Percentiles rank a stretch among this genome's conserved stretches.
Conservation (phyloP, 768 basidiomycete species). For the Dendrothele bispora region DNA sequence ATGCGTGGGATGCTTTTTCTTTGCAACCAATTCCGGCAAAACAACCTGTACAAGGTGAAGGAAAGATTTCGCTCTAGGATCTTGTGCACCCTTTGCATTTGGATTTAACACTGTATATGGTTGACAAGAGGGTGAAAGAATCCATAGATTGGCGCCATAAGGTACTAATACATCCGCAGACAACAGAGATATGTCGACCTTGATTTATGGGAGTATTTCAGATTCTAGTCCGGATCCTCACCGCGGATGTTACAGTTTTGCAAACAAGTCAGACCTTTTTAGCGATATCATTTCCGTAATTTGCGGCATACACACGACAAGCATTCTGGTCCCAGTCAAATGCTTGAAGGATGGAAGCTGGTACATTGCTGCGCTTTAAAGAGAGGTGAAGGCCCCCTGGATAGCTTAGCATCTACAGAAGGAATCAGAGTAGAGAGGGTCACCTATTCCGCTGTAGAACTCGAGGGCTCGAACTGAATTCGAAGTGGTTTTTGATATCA, state of each 20-base stretch:
- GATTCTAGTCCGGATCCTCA: slow-evolving; percentile 6
- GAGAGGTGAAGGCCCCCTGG: slow-evolving; percentile 76
- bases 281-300: slow-evolving; percentile 49
- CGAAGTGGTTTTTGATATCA: not conserved
- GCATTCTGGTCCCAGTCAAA: slow-evolving; percentile 84
- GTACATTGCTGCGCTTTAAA: slow-evolving; percentile 48
- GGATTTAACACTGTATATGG: slow-evolving; percentile 83
- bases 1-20: slow-evolving; percentile 49
- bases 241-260: no score
- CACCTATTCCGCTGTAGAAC: slow-evolving; percentile 84
- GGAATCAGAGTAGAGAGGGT: not conserved
- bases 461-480: slow-evolving; percentile 43
- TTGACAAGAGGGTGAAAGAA: slow-evolving; percentile 81
- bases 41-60: slow-evolving; percentile 65
- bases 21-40: slow-evolving; percentile 54
- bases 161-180: slow-evolving; percentile 44
- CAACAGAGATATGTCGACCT: slow-evolving; percentile 65
- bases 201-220: slow-evolving; percentile 10
- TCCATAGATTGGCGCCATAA: slow-evolving; percentile 64
- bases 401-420: not conserved
- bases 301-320: slow-evolving; percentile 66
- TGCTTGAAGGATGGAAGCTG: slow-evolving; percentile 56
- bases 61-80: slow-evolving; percentile 78
- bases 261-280: slow-evolving; percentile 42
- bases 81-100: slow-evolving; percentile 63